A percentile compares a stretch with the other conserved stretches of the same genome.
Conservation (phyloP, 768 basidiomycete species). For the Suillus clintonianus region DNA sequence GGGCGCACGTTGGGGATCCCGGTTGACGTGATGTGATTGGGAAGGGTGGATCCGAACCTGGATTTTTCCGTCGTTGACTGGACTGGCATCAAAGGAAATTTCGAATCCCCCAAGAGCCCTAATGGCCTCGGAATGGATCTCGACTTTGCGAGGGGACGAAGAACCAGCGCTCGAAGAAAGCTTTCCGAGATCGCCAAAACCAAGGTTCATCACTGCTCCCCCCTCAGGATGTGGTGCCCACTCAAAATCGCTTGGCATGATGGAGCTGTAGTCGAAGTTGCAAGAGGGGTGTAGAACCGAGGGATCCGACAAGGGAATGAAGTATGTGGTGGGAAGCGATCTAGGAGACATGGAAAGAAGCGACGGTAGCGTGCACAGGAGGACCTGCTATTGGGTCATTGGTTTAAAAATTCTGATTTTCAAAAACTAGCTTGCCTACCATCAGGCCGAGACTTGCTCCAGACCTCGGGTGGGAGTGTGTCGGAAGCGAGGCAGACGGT, state of each 20-base stretch:
- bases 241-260: slow-evolving; percentile 54
- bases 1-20: slow-evolving; percentile 12
- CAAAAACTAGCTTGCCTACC: slow-evolving; percentile 44
- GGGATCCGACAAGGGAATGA: slow-evolving; percentile 47
- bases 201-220: slow-evolving; percentile 49
- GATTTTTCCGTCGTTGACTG: slow-evolving; percentile 68
- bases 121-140: slow-evolving; percentile 50
- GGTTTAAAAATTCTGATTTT: slow-evolving; percentile 2
- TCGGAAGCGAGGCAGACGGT: slow-evolving; percentile 32
- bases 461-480: slow-evolving; percentile 53
- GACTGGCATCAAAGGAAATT: slow-evolving; percentile 71
- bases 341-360: slow-evolving; percentile 70
- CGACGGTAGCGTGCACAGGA: slow-evolving; percentile 76
- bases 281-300: slow-evolving; percentile 41
- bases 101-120: slow-evolving; percentile 57
- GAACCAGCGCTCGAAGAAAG: slow-evolving; percentile 32
- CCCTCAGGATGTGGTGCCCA: slow-evolving; percentile 45
- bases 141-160: slow-evolving; percentile 47
- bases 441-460: slow-evolving; percentile 71
- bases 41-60: slow-evolving; percentile 72
- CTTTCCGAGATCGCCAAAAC: slow-evolving; percentile 40
- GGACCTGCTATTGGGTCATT: slow-evolving; percentile 52
- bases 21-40: slow-evolving; percentile 33
- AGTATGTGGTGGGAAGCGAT: slow-evolving; percentile 56
- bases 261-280: slow-evolving; percentile 43